phyloP scores from a whole-genome alignment of 169 alveolate genomes.

The Perkinsus olseni region DNA sequence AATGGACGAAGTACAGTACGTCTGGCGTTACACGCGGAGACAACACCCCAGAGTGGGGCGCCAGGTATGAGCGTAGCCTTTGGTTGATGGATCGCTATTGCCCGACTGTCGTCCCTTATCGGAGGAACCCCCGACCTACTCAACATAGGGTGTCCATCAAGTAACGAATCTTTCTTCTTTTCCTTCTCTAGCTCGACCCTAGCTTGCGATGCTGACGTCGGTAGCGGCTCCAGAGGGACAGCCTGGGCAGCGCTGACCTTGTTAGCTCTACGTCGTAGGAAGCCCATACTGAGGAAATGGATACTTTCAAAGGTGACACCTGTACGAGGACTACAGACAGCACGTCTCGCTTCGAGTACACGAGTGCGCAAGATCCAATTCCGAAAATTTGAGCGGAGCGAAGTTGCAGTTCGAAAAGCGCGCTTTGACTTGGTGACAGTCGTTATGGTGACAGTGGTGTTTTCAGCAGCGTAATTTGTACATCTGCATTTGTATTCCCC shows the following conservation, averaged over 20 bases:
- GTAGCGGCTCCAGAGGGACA: not conserved
- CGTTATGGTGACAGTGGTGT: not conserved
- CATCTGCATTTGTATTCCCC: not conserved
- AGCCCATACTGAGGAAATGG: not conserved
- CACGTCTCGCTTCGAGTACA: too few relatives aligned
- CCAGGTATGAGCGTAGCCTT: too few relatives aligned
- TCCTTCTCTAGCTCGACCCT: not conserved
- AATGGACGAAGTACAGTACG: too few relatives aligned
- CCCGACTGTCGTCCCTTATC: too few relatives aligned
- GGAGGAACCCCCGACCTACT: not conserved
- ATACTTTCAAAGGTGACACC: not conserved
- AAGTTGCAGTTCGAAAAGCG: not conserved
- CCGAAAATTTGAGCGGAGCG: not conserved
- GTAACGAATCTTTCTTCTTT: not conserved
- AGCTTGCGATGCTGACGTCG: not conserved
- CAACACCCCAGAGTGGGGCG: too few relatives aligned
- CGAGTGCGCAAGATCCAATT: not conserved
- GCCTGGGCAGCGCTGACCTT: not conserved
- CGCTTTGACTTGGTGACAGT: not conserved
- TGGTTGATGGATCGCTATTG: too few relatives aligned
- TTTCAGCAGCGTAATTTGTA: not conserved
- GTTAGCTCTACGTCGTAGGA: not conserved
- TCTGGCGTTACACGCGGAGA: too few relatives aligned
- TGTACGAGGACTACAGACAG: not conserved
- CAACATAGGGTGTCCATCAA: not conserved